Evolutionary conservation across 2,329 filamentous ascomycete genomes (phyloP), one percentile per base, ranked within the genome.

Genomic region (Knufia fluminis): DNA sequence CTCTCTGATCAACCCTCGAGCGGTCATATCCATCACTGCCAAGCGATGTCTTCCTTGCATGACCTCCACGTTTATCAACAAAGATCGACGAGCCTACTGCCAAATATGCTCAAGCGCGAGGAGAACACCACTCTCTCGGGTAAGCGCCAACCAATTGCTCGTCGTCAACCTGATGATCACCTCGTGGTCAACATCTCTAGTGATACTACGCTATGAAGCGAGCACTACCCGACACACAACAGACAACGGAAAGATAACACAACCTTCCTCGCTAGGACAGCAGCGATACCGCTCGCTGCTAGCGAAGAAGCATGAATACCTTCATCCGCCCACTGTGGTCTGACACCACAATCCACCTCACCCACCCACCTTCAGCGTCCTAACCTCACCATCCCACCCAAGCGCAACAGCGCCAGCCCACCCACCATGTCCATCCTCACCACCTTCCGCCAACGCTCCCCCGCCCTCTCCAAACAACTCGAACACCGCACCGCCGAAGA

Each of bases 401-500:
- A n/a, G n/a, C n/a, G n/a, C n/a, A n/a, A n/a, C n/a, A n/a, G n/a
- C n/a, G n/a, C n/a, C n/a, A n/a, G n/a, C n/a, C n/a, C n/a, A n/a
- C n/a, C 38, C 38, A 40, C 3, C 3, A 40, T 40, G 38, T 20
- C 17, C 22, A 12, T 40, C 16, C 22, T 40, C 38, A 19, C 3
- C 22, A 40, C 4, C 3, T 12, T 40, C 8, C 38, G 38, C 38
- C 8, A 40, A 22, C 17, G 22, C 16, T 40, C 38, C 16, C 38
- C 38, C 3, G 22, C 39, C 1, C 17, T 22, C 22, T 24, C 41
- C 3, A 42, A n/a, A n/a, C n/a, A 35, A 33, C 38, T 42, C 31
- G 32, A 51, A 10, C 44, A 51, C 14, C 49, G 49, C 31, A 31
- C 49, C 31, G 53, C 61, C 17, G 64, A 65, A 39, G 67, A 69